phyloP scores from a whole-genome alignment of 2,329 filamentous ascomycete species.

The Arthroderma sp. region DNA sequence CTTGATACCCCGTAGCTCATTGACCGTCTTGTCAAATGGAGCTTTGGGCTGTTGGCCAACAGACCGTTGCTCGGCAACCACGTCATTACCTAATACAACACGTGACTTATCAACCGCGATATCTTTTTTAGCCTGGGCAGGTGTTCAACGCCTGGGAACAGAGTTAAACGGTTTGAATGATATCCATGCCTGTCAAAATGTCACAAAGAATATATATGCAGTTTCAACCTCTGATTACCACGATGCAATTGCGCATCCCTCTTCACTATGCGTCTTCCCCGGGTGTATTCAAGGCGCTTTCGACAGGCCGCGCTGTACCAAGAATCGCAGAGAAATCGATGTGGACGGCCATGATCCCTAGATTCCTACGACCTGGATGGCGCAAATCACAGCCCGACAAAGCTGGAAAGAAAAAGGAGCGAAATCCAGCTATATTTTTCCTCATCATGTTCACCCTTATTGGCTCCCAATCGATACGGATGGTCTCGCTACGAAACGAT shows the following conservation, averaged over 20 bases:
- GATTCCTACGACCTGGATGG: slow-evolving; percentile 29
- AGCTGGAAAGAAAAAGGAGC: slow-evolving; percentile 34
- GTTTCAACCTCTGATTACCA: too few relatives aligned
- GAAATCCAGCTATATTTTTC: slow-evolving; percentile 70
- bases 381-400: slow-evolving; percentile 18
- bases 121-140: too few relatives aligned
- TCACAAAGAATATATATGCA: too few relatives aligned
- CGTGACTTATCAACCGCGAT: too few relatives aligned
- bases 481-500: slow-evolving; percentile 68
- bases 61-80: slow-evolving; percentile 8
- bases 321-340: slow-evolving; percentile 46
- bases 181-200: too few relatives aligned
- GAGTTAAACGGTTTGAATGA: too few relatives aligned
- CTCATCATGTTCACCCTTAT: slow-evolving; percentile 74
- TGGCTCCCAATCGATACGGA: slow-evolving; percentile 89
- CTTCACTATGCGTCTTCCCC: background rate
- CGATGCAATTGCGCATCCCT: too few relatives aligned
- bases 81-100: too few relatives aligned
- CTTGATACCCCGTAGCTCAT: too few relatives aligned
- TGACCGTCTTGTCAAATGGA: background rate
- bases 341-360: slow-evolving; percentile 59
- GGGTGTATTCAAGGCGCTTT: slow-evolving; percentile 12
- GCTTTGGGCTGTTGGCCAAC: slow-evolving; percentile 8
- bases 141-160: too few relatives aligned
- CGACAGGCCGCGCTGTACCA: slow-evolving; percentile 25